Evolutionary conservation across 768 basidiomycete species (phyloP), one percentile per base, ranked within the genome.

Genomic region (Tephrocybe sp.): DNA sequence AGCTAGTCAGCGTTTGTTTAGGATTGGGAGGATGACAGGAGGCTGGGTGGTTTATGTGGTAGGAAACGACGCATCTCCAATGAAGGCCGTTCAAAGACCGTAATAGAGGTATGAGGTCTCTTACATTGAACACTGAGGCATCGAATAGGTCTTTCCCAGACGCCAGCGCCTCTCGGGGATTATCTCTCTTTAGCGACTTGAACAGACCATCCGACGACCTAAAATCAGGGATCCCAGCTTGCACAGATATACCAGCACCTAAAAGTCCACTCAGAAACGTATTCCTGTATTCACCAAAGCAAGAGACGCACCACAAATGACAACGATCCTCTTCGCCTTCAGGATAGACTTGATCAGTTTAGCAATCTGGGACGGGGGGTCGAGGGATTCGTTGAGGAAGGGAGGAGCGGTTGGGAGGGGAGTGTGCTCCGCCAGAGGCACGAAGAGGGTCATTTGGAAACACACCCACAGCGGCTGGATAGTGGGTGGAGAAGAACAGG

Each of bases 181-280:
- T 87, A 60, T 88, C 87, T 57, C 83, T 77, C 64, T 87, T 92
- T 54, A 91, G 67, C 16, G 80, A 77, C 60, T 86, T 82, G 64
- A 94, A 95, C 22, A 94, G 70, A 24, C 92, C 92, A 47, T 85
- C 83, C 13, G 83, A 65, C 9, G 90, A 92, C 57, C 92, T 74
- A 65, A 96, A 95, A 68, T 94, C 93, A 26, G 93, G 92, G 37
- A 95, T 94, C 13, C 90, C 89, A 39, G 90, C 88, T 31, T 83
- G 79, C 9, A 92, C 89, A 51, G 90, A 92, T 49, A 94, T 89
- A 38, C 92, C 92, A 52, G 92, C 92, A 53, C 92, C 92, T 91
- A 49, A 47, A 32, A 36, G 49, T 31, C 11, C 16, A 25, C 21
- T 34, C 34, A 27, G 27, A 16, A 28, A 25, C 47, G 44, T 27